phyloP scores from a whole-genome alignment of 352 stramenopile species.

The Phytophthora hybrid region DNA sequence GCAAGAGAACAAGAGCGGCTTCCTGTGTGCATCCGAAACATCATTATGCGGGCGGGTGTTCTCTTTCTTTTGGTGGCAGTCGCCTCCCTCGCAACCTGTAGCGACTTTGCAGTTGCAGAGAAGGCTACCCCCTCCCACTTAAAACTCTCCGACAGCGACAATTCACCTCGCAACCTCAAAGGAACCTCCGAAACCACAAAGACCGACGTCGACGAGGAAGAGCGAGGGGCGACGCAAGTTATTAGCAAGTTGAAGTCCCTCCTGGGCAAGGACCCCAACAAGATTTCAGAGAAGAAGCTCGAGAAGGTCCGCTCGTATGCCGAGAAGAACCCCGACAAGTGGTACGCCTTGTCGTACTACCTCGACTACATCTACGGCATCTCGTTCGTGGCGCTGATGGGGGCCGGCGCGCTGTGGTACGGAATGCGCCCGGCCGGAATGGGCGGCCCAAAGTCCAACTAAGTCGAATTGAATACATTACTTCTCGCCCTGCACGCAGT shows the following conservation, averaged over 20 bases:
- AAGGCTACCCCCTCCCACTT: neutral
- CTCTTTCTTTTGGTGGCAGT: neutral
- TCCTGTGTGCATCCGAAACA: too few species aligned
- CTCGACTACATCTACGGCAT: neutral
- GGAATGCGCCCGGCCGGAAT: neutral
- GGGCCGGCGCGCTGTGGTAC: too few species aligned
- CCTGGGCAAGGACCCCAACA: neutral
- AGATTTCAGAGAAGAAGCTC: neutral
- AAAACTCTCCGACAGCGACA: neutral
- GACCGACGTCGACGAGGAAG: neutral
- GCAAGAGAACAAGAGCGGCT: neutral
- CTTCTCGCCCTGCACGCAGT: too few species aligned
- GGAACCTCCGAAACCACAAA: neutral
- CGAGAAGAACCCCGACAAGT: neutral
- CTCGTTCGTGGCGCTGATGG: neutral
- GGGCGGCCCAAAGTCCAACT: neutral
- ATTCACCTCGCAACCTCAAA: neutral
- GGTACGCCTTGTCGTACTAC: neutral
- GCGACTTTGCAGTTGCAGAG: neutral
- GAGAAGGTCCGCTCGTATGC: neutral
- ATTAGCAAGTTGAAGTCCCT: neutral
- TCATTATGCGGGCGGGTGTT: neutral
- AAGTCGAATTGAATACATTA: neutral
- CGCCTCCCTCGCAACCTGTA: neutral
- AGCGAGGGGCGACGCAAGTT: neutral